A percentile compares a stretch with the other conserved stretches of the same genome.
These are phyloP conservation scores for Coemansia sp. DNA, from an alignment of 371 early-diverging fungal species.

Conservation along the genomic window DNA sequence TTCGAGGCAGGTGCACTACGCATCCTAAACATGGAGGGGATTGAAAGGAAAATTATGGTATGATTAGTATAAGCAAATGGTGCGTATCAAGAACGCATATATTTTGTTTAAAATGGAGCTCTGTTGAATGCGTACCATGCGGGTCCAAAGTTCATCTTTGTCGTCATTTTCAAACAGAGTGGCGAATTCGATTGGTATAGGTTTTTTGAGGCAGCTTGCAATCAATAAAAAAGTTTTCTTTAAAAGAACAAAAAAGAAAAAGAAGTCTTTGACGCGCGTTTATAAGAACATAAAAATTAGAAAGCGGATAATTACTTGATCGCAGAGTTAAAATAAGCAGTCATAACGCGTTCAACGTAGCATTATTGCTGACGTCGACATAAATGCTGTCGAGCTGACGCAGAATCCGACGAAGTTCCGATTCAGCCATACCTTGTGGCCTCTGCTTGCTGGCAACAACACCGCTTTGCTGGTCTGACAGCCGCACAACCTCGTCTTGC, in stretches of 20 bases:
- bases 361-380: background rate
- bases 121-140: constrained; percentile 64
- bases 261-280: background rate
- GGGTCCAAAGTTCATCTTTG: constrained; percentile 84
- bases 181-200: background rate
- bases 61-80: background rate
- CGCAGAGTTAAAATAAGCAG: background rate
- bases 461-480: background rate
- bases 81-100: background rate
- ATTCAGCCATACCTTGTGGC: constrained; percentile 15
- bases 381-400: constrained; percentile 22
- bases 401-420: constrained; percentile 23
- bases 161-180: constrained; percentile 54
- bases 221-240: background rate
- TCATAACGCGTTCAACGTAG: background rate
- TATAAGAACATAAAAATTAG: background rate
- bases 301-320: background rate
- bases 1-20: constrained; percentile 41
- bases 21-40: constrained; percentile 39
- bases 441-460: background rate
- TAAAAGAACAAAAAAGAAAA: background rate
- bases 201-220: background rate
- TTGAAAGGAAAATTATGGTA: background rate
- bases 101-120: background rate
- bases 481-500: constrained; percentile 38